These are phyloP conservation scores for Pholiota adiposa DNA, from an alignment of 1,284 basidiomycete species.

Conservation along the genomic window DNA sequence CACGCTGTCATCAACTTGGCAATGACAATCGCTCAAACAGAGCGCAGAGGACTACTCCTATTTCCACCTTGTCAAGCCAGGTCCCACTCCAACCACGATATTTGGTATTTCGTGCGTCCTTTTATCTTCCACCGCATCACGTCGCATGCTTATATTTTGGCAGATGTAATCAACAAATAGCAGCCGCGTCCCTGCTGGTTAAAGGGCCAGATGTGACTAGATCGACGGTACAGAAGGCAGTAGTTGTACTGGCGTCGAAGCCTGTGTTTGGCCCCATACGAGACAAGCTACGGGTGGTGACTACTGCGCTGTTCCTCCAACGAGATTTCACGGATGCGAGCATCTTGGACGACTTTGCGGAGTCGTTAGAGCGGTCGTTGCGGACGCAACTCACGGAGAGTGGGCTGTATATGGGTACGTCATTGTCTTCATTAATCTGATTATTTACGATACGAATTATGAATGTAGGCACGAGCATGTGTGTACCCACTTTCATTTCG, in stretches of 20 bases:
- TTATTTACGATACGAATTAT: not conserved
- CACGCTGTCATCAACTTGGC: conserved; percentile 12
- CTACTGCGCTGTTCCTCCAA: conserved; percentile 88
- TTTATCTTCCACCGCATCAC: conserved; percentile 1
- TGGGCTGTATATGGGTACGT: conserved; percentile 84
- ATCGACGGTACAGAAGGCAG: conserved; percentile 97
- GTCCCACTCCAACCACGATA: conserved; percentile 76
- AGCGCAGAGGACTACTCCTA: conserved; percentile 96
- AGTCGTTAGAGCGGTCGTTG: conserved; percentile 70
- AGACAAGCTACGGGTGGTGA: conserved; percentile 97
- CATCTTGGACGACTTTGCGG: conserved; percentile 85
- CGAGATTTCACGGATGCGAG: conserved; percentile 84
- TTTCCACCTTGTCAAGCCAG: conserved; percentile 83
- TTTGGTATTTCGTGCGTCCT: conserved; percentile 89
- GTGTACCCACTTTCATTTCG: conserved; percentile 31
- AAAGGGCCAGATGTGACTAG: conserved; percentile 90
- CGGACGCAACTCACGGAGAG: conserved; percentile 78
- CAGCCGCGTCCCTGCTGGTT: conserved; percentile 79
- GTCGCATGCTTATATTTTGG: conserved; percentile 5
- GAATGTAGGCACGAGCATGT: conserved; percentile 81
- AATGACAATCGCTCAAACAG: conserved; percentile 39
- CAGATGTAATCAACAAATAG: conserved; percentile 96
- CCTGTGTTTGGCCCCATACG: conserved; percentile 89
- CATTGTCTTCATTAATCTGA: not conserved
- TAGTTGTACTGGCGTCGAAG: conserved; percentile 91